phyloP scores from a whole-genome alignment of 176 grass and related monocot species.

The Zea luxurians region DNA sequence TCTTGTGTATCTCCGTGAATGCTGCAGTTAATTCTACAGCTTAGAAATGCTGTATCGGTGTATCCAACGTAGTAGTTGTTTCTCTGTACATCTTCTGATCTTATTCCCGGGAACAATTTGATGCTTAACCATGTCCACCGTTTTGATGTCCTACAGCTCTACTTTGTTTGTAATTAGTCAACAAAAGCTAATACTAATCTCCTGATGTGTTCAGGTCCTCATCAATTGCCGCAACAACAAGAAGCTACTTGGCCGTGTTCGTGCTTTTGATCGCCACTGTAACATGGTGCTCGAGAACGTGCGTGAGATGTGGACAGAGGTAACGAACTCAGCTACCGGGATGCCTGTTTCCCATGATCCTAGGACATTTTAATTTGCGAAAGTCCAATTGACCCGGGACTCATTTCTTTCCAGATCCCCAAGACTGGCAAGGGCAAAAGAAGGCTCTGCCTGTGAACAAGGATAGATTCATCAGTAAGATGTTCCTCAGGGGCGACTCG shows the following conservation, averaged over 20 bases:
- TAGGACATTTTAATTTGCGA: background rate
- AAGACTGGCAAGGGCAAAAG: slow-evolving; percentile 86
- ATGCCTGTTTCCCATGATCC: background rate
- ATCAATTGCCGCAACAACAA: slow-evolving; percentile 84
- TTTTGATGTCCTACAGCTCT: background rate
- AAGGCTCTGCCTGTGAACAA: slow-evolving; percentile 76
- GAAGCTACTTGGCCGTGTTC: slow-evolving; percentile 66
- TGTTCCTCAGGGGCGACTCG: slow-evolving; percentile 76
- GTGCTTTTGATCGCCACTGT: slow-evolving; percentile 82
- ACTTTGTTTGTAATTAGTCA: background rate
- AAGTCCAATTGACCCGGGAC: background rate
- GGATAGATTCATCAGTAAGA: slow-evolving; percentile 86
- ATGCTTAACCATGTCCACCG: background rate
- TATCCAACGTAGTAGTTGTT: too few species aligned
- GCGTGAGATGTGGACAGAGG: slow-evolving; percentile 85
- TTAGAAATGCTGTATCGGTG: background rate
- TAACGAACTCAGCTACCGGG: slow-evolving; percentile 21
- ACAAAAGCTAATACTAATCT: background rate
- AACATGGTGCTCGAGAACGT: slow-evolving; percentile 89
- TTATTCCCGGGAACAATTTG: background rate
- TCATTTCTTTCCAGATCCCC: slow-evolving; percentile 50
- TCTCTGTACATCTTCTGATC: background rate
- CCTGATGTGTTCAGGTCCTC: slow-evolving; percentile 46
- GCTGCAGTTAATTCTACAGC: background rate
- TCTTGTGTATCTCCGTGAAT: background rate